A percentile compares a stretch with the other conserved stretches of the same genome.
These are phyloP conservation scores for Cryptococcus sp. DNA, from an alignment of 1,284 basidiomycete genomes.

Conservation along the genomic window DNA sequence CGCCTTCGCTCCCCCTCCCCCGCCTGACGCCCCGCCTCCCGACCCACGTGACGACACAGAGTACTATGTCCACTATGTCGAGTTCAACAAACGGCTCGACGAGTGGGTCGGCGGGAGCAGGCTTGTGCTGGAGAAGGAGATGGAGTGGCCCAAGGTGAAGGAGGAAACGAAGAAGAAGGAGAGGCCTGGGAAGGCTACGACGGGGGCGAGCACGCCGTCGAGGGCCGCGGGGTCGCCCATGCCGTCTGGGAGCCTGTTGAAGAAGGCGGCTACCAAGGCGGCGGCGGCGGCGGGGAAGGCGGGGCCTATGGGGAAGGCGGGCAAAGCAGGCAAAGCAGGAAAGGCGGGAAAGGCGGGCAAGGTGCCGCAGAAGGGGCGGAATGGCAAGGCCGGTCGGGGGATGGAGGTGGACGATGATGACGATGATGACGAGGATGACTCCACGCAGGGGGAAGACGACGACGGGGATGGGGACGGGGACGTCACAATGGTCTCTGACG, in stretches of 20 bases:
- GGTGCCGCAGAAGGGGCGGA: conserved; percentile 61
- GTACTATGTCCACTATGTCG: conserved; percentile 96
- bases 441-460: conserved; percentile 53
- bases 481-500: conserved; percentile 54
- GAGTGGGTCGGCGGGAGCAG: conserved; percentile 94
- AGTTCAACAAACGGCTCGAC: conserved; percentile 97
- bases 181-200: conserved; percentile 42
- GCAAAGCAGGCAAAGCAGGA: conserved; percentile 33
- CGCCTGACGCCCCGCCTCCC: conserved; percentile 53
- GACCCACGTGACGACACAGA: conserved; percentile 67
- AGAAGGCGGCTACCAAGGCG: conserved; percentile 72
- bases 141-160: conserved; percentile 75
- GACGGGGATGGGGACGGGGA: conserved; percentile 60
- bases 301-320: conserved; percentile 21
- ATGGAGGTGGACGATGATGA: conserved; percentile 16
- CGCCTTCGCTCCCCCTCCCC: conserved; percentile 57
- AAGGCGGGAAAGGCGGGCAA: conserved; percentile 29
- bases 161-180: conserved; percentile 49
- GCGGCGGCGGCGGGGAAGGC: conserved; percentile 30
- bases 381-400: conserved; percentile 56
- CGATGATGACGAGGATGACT: conserved; percentile 52
- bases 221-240: conserved; percentile 26
- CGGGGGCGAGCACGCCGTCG: conserved; percentile 25
- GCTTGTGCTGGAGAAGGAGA: conserved; percentile 75
- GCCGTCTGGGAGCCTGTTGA: conserved; percentile 57